Conservation (phyloP, 805 yeast genomes). For the Suhomyces faveliae region DNA sequence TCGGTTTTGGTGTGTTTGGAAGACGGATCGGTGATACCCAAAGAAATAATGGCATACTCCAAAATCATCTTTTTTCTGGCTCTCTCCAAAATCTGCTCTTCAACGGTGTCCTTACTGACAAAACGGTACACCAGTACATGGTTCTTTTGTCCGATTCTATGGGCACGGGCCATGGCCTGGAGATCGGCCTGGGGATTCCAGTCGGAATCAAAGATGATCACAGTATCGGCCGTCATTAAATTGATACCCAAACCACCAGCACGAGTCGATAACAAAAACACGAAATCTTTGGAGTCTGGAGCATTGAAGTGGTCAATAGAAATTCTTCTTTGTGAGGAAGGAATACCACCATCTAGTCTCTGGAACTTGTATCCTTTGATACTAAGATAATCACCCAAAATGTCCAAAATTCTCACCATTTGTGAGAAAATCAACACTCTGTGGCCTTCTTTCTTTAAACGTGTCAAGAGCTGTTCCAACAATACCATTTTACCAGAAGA, state of each 20-base stretch:
- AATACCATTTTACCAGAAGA: constrained; percentile 98
- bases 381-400: constrained; percentile 86
- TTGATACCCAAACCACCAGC: constrained; percentile 99
- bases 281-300: constrained; percentile 88
- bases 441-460: constrained; percentile 90
- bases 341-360: constrained; percentile 94
- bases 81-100: constrained; percentile 93
- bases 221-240: constrained; percentile 99
- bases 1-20: constrained; percentile 58
- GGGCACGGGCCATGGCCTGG: constrained; percentile 99
- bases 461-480: constrained; percentile 80
- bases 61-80: constrained; percentile 98
- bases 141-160: constrained; percentile 98
- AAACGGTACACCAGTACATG: constrained; percentile 97
- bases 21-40: constrained; percentile 85
- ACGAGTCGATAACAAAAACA: constrained; percentile 85
- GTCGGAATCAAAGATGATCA: constrained; percentile 94
- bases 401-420: constrained; percentile 96
- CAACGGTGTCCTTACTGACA: constrained; percentile 97
- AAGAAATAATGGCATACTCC: constrained; percentile 94
- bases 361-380: constrained; percentile 88
- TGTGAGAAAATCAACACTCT: constrained; percentile 93
- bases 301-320: constrained; percentile 97
- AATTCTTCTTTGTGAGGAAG: constrained; percentile 88
- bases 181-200: constrained; percentile 99